These are phyloP conservation scores for Gloeostereum incarnatum DNA, from an alignment of 768 basidiomycete species.

Conservation along the genomic window DNA sequence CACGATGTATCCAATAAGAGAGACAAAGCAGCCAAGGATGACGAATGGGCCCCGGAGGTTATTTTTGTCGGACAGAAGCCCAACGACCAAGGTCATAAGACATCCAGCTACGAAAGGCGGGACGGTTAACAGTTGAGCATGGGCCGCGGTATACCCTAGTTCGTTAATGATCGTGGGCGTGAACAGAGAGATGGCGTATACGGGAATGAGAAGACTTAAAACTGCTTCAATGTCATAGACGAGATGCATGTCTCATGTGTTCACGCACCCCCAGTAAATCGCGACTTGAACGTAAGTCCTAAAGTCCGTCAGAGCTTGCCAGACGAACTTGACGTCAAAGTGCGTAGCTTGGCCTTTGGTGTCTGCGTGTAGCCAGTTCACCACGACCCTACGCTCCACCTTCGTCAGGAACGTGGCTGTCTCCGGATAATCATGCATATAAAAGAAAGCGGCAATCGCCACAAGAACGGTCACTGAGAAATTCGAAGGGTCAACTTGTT, in stretches of 20 bases:
- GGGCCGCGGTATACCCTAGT: constrained; percentile 25
- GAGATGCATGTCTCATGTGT: too few relatives aligned
- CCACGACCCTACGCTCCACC: constrained; percentile 27
- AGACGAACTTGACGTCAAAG: constrained; percentile 33
- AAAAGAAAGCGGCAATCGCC: constrained; percentile 34
- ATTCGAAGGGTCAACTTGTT: background rate
- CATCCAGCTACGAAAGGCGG: background rate
- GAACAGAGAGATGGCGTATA: constrained; percentile 21
- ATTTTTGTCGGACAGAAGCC: constrained; percentile 19
- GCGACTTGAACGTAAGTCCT: constrained; percentile 29
- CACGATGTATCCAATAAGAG: constrained; percentile 28
- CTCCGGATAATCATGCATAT: constrained; percentile 35
- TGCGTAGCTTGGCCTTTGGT: constrained; percentile 33
- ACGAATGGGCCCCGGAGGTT: constrained; percentile 25
- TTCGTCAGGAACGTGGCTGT: constrained; percentile 47
- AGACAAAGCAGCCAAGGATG: constrained; percentile 18
- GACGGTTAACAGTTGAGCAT: constrained; percentile 18
- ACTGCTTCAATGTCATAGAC: too few relatives aligned
- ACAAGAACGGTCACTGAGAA: constrained; percentile 24
- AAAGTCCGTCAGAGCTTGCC: constrained; percentile 39
- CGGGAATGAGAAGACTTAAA: too few relatives aligned
- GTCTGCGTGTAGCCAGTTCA: constrained; percentile 34
- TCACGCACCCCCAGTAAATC: constrained; percentile 38
- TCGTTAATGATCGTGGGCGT: constrained; percentile 25
- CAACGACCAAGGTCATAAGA: constrained; percentile 16